Conservation (phyloP, 164 flowering plant species). For the Taxillus chinensis region DNA sequence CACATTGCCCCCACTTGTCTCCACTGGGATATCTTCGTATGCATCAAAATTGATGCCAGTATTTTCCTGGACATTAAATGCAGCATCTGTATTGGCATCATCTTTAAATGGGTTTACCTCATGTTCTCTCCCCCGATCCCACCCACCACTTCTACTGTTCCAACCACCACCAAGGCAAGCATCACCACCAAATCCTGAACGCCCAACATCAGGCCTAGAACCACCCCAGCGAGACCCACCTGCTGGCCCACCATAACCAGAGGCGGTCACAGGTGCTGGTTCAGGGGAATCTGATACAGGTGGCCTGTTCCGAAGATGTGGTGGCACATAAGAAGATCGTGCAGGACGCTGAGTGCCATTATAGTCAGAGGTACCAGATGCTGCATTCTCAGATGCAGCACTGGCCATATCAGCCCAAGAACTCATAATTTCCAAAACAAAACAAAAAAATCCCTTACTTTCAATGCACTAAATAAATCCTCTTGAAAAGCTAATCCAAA, state of each 20-base stretch:
- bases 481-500: neutral
- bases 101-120: conserved; percentile 61
- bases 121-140: conserved; percentile 42
- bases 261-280: conserved; percentile 7
- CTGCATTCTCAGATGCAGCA: conserved; percentile 19
- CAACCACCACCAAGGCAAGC: conserved; percentile 34
- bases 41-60: conserved; percentile 75
- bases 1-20: conserved; percentile 67
- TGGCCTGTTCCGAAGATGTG: conserved; percentile 35
- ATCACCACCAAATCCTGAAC: conserved; percentile 12
- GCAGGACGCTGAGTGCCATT: conserved; percentile 7
- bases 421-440: neutral
- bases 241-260: conserved; percentile 11
- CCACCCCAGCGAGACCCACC: conserved; percentile 21
- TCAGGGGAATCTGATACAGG: conserved; percentile 19
- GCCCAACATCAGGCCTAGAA: conserved; percentile 14
- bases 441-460: neutral
- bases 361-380: conserved; percentile 12
- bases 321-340: conserved; percentile 29
- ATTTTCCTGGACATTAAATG: conserved; percentile 37
- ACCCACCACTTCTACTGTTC: conserved; percentile 33
- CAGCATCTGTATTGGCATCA: conserved; percentile 26
- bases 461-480: neutral
- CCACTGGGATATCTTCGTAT: conserved; percentile 74
- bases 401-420: conserved; percentile 10